A percentile compares a stretch with the other conserved stretches of the same genome.
Evolutionary conservation across 2,329 filamentous ascomycete species (phyloP).

Genomic region (Ambrosiella cleistominuta): DNA sequence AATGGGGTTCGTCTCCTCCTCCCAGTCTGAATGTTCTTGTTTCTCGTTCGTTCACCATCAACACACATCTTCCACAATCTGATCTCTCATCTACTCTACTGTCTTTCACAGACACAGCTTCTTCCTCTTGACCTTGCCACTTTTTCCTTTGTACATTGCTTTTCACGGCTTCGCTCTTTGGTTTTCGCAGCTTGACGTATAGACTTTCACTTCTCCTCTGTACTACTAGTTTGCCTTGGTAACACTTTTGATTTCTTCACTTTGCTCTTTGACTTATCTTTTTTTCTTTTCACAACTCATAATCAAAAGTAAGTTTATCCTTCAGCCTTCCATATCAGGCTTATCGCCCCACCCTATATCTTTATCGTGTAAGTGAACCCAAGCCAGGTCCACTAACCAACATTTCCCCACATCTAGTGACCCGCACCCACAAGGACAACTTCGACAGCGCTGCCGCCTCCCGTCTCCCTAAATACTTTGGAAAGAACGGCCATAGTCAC

Average conservation of each 20-base stretch:
- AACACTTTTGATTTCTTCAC: no score
- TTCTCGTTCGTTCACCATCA: neutral
- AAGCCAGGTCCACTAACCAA: conserved; percentile 12
- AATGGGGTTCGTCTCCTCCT: conserved; percentile 1
- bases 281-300: neutral
- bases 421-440: conserved; percentile 69
- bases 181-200: neutral
- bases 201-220: neutral
- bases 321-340: neutral
- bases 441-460: conserved; percentile 62
- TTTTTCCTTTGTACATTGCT: neutral
- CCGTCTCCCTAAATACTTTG: conserved; percentile 81
- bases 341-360: neutral
- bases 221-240: neutral
- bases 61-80: no score
- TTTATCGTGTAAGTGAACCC: conserved; percentile 13
- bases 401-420: conserved; percentile 44
- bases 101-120: no score
- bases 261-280: no score
- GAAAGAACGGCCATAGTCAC: conserved; percentile 66
- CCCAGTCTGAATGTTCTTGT: neutral
- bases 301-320: conserved; percentile 4
- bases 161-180: neutral
- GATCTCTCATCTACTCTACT: no score
- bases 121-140: no score